Conservation (phyloP, 768 basidiomycete genomes). For the Psilocybe sp. region DNA sequence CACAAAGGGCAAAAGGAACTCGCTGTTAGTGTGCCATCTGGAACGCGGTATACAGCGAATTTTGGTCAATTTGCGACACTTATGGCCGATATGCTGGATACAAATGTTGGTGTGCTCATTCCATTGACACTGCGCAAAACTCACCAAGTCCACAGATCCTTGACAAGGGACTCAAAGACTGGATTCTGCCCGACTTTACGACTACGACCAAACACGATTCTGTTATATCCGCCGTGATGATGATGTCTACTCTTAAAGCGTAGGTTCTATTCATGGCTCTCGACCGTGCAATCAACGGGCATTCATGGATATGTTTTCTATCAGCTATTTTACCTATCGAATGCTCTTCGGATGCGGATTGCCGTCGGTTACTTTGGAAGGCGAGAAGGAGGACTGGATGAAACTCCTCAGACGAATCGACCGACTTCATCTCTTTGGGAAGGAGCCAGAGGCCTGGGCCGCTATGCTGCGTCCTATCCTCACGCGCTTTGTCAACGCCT, state of each 20-base stretch:
- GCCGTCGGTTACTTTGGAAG: conserved; percentile 19
- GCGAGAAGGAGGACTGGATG: conserved; percentile 19
- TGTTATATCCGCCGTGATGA: conserved; percentile 13
- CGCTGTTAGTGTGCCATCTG: conserved; percentile 11
- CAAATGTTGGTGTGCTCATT: too few relatives aligned
- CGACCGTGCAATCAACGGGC: not conserved
- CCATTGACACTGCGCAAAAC: too few relatives aligned
- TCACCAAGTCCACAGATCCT: conserved; percentile 7
- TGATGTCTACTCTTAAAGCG: conserved; percentile 17
- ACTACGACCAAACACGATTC: conserved; percentile 17
- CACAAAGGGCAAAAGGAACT: conserved; percentile 30
- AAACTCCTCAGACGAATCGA: conserved; percentile 17
- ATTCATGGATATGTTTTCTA: too few relatives aligned
- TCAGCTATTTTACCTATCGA: conserved; percentile 14
- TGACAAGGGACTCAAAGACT: conserved; percentile 12
- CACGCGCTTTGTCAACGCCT: conserved; percentile 16
- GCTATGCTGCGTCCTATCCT: conserved; percentile 13
- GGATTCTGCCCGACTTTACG: conserved; percentile 16
- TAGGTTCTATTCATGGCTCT: not conserved
- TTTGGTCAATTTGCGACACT: conserved; percentile 6
- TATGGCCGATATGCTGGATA: too few relatives aligned
- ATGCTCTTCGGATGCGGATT: conserved; percentile 15
- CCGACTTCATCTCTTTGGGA: conserved; percentile 14
- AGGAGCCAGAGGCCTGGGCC: conserved; percentile 14
- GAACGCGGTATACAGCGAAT: conserved; percentile 20